These are phyloP conservation scores for Sophora flavescens DNA, from an alignment of 306 rosid species.

Conservation along the genomic window DNA sequence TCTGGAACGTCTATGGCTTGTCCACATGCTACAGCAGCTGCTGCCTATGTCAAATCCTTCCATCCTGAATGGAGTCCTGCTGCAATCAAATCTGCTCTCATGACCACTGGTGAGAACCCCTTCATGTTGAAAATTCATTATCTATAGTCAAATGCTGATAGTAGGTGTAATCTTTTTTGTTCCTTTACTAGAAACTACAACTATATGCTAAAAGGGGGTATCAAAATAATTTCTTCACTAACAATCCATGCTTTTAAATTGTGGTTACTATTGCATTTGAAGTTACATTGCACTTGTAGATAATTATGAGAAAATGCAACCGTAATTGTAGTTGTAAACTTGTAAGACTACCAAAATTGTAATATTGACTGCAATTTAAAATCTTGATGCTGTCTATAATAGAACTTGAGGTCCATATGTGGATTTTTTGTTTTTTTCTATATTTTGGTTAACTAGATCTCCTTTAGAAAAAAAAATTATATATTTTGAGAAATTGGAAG, in stretches of 20 bases:
- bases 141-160: not conserved
- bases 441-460: not conserved
- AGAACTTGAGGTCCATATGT: not conserved
- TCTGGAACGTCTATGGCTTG: slow-evolving; percentile 96
- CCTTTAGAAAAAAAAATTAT: not conserved
- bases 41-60: slow-evolving; percentile 81
- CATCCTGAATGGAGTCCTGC: slow-evolving; percentile 92
- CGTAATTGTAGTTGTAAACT: not conserved
- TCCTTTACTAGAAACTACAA: not conserved
- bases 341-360: not conserved
- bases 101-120: slow-evolving; percentile 74
- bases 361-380: not conserved
- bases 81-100: slow-evolving; percentile 91
- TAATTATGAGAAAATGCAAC: not conserved
- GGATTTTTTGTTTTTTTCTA: not conserved
- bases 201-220: not conserved
- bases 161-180: not conserved
- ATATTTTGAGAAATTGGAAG: too few species aligned
- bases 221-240: not conserved
- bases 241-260: not conserved
- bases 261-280: not conserved
- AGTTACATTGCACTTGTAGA: not conserved
- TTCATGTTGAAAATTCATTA: not conserved
- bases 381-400: not conserved
- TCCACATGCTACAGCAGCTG: slow-evolving; percentile 80